Base-by-base conservation (phyloP, 257 asterid species). In the Solanum bulbocastanum region DNA sequence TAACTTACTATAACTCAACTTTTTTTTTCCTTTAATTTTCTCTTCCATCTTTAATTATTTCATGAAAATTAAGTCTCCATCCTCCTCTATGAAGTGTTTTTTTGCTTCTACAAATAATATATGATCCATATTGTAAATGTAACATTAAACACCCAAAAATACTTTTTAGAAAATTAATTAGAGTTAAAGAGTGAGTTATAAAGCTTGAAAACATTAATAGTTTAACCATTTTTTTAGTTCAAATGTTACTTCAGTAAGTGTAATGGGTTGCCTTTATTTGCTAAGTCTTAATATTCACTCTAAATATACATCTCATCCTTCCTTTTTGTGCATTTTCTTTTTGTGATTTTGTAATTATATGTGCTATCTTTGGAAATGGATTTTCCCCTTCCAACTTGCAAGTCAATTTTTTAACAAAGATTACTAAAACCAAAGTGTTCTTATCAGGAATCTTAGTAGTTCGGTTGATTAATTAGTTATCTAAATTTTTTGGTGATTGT, bases 181-280 rank as follows among this genome's bases (percentile, higher is more conserved):
- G 69, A 2, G 42, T 2, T 81, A 44, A 79, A 79, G 25, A 42
- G 25, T 27, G 85, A 23, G 30, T 2, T 14, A 76, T 49, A 58
- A 66, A 65, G 23, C 86, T 85, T 62, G 18, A 87, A 44, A 87
- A 46, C 25, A 36, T 25, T 20, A 1, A 2, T 23, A 8, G 39
- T 74, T 78, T 36, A 74, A 35, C 44, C 35, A 62, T 78, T 58
- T 11, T 62, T 75, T 89, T 90, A 91, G 95, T 92, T 90, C 93
- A 87, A 90, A 89, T 88, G 95, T 93, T 82, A 91, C 89, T 88
- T 92, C 91, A 92, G 90, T 60, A 69, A 83, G 46, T 88, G 86
- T 82, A 83, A 85, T 68, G 89, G 91, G 87, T 68, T 91, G 89
- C 46, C 44, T 69, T 35, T 75, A 93, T 88, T 83, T 5, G 37